Base-by-base conservation (phyloP, 106 monocot genomes). In the Narthecium ossifragum region DNA sequence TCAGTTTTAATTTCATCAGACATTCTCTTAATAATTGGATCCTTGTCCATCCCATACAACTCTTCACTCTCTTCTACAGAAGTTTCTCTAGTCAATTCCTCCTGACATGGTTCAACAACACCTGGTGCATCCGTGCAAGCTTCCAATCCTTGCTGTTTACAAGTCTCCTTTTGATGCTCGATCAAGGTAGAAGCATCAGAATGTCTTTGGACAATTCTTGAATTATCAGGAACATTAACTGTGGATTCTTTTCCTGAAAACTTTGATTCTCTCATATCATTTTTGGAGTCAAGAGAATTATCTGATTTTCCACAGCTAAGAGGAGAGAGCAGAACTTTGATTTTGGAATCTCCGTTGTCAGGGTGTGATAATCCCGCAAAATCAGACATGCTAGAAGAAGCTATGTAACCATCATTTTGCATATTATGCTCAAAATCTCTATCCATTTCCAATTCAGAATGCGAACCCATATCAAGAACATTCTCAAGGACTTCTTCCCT, bases 281-380 rank as follows among this genome's bases (percentile, higher is more conserved):
- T 34, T 18, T 49, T 38, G 47, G 38, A 32, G 14, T 30, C n/a
- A n/a, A n/a, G n/a, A n/a, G n/a, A n/a, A n/a, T n/a, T n/a, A n/a
- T n/a, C 47, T 22, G 61, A 13, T 26, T 55, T 55, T 48, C 59
- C 72, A 61, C 24, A 31, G n/a, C 26, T 51, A 13, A 50, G 17
- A 51, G 69, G 34, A 23, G 65, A 46, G 60, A 71, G 45, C 23
- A 43, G 29, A 34, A 46, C 53, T 36, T 57, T 70, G 26, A 55
- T 56, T 56, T 61, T 61, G 17, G 63, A 65, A 23, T 70, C 73
- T 53, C 38, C 21, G 69, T 75, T 56, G 45, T 69, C 64, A 33
- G 68, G 26, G 17, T 61, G 36, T 61, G 51, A 15, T 26, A 2
- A n/a, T 30, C 3, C 21, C 12, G 29, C 17, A 41, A n/a, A n/a